Conservation (phyloP, 2,329 filamentous ascomycete species). For the Immersiporthe knoxdaviesiana region DNA sequence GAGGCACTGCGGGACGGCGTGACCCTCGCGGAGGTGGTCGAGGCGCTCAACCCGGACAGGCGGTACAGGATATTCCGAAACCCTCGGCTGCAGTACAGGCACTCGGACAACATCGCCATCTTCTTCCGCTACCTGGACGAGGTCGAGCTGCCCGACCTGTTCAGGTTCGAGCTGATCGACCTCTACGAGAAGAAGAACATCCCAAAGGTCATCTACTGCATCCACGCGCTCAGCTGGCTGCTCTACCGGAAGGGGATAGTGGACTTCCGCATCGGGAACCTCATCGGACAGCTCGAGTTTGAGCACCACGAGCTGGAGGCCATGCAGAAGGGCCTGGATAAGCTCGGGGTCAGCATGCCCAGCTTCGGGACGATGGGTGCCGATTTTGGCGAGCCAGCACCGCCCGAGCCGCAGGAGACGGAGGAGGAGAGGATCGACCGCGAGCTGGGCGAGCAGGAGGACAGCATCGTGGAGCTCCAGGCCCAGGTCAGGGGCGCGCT, state of each 20-base stretch:
- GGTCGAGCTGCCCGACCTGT: slow-evolving; percentile 89
- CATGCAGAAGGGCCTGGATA: slow-evolving; percentile 95
- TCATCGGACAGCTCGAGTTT: slow-evolving; percentile 95
- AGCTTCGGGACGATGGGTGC: slow-evolving; percentile 98
- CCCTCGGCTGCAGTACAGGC: slow-evolving; percentile 84
- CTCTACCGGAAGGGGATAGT: slow-evolving; percentile 93
- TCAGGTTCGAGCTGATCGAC: slow-evolving; percentile 95
- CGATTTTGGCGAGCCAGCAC: slow-evolving; percentile 82
- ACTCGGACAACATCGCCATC: slow-evolving; percentile 96
- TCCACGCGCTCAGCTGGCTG: slow-evolving; percentile 97
- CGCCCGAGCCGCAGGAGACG: slow-evolving; percentile 73
- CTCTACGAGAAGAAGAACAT: slow-evolving; percentile 99
- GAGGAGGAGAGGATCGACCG: slow-evolving; percentile 87
- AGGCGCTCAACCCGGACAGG: slow-evolving; percentile 79
- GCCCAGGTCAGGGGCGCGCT: slow-evolving; percentile 83
- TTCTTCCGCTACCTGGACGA: slow-evolving; percentile 95
- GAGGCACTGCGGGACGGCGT: slow-evolving; percentile 92
- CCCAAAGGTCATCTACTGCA: slow-evolving; percentile 98
- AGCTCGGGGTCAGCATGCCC: slow-evolving; percentile 92
- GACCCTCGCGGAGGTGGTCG: slow-evolving; percentile 90
- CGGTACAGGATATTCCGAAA: slow-evolving; percentile 83
- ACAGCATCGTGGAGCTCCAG: slow-evolving; percentile 76
- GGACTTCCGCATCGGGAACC: slow-evolving; percentile 92
- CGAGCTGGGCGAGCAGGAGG: slow-evolving; percentile 78
- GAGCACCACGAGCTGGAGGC: slow-evolving; percentile 97